Base-by-base conservation (phyloP, 208 protist species). In the Trypanosoma cruzi region DNA sequence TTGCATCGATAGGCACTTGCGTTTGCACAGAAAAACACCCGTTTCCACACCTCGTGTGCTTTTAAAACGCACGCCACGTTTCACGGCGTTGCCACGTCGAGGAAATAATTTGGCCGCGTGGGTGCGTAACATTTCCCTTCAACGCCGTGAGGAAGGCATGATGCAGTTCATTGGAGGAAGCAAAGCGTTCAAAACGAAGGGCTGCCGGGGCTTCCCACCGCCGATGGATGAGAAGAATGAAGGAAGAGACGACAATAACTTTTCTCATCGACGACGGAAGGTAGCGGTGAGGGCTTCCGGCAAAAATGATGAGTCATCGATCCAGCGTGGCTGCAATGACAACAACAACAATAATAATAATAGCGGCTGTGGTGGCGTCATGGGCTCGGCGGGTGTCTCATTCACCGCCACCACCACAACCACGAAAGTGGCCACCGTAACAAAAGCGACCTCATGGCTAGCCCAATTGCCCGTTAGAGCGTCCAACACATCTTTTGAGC, bases 1-100 rank as follows among this genome's bases (percentile, higher is more conserved):
- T 20, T 20, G 7, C 32, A 0, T 58, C 7, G 29, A 24, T 1
- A 11, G 20, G 3, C 63, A 22, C 36, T 29, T 16, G 50, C 37
- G 50, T 6, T 13, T 16, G 26, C 37, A 16, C 31, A 58, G 22
- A 13, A 72, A 64, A 29, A 61, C 53, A 31, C 54, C 59, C 26
- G 16, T 4, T 31, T 63, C 68, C 14, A 66, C n/a, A n/a, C n/a
- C n/a, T n/a, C n/a, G n/a, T n/a, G n/a, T n/a, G n/a, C n/a, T n/a
- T n/a, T n/a, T n/a, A n/a, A n/a, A n/a, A n/a, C n/a, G n/a, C n/a
- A n/a, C n/a, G n/a, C n/a, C n/a, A n/a, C n/a, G n/a, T n/a, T n/a
- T n/a, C 14, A 66, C 68, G 49, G 55, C 48, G 14, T 22, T 73
- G 26, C 49, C 68, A 8, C 44, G 48, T 20, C 57, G 44, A 24